Evolutionary conservation across 2,329 filamentous ascomycete species (phyloP), one percentile per base, ranked within the genome.

Genomic region (Xylariaceae sp.): DNA sequence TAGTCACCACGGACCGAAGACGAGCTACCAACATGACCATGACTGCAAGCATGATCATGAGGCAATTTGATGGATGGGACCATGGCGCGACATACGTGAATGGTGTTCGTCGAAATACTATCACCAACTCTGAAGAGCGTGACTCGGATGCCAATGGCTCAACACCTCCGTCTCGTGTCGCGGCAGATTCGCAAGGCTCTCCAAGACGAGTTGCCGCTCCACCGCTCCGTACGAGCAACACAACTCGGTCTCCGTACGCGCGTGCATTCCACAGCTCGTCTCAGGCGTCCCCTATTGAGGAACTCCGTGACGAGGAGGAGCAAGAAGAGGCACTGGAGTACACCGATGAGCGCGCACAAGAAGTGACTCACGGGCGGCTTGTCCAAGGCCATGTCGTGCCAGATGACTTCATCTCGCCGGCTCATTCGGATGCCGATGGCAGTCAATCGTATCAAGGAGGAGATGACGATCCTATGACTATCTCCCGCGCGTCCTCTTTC

Each of bases 361-460:
- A 98, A 71, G 93, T 99, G 44, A 96, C 93, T 37, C 94, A 93
- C 56, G 94, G 92, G 8, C 88, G 95, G 50, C 81, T 99, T 39
- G 86, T 98, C 7, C 92, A 97, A 67, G 95, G 95, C 12, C 95
- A 98, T 71, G 89, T 99, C 65, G 95, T 99, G 9, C 91, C 96
- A 62, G 95, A 97, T 71, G 90, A 96, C 71, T 94, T 92, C 69
- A 89, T 90, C 2, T 96, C 92, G 1, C 89, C 92, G 14, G 81
- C 83, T 43, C 80, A 85, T 60, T 94, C 88, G 17, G 64, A 65
- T 12, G 84, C 82, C 7, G 85, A 84, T 55, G 87, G 86, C 6
- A 87, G 81, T 60, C 78, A 84, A 16, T 79, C 80, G 1, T 67
- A 64, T 26, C 65, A 69, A 17, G 67, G 66, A 29, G 68, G 65